These are phyloP conservation scores for Diplocarpon mali DNA, from an alignment of 2,329 filamentous ascomycete genomes.

Conservation along the genomic window DNA sequence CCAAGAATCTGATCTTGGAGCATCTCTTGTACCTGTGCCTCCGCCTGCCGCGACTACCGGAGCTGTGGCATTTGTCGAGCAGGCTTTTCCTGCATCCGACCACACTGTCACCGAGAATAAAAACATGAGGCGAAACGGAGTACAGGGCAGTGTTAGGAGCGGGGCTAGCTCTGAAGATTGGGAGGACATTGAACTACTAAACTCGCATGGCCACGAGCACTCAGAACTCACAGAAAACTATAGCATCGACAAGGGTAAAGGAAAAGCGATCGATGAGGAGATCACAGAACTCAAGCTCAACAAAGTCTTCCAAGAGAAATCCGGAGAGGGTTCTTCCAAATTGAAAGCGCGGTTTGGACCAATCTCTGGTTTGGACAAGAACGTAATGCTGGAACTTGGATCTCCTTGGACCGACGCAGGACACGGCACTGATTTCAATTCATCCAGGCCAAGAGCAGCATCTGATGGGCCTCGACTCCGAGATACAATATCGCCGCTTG, in stretches of 20 bases:
- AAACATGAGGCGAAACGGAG: background rate
- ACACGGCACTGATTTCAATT: background rate
- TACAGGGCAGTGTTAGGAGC: conserved; percentile 7
- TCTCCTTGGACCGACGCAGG: conserved; percentile 1
- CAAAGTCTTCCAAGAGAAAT: background rate
- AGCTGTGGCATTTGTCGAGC: no score
- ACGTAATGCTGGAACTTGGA: background rate
- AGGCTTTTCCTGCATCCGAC: no score
- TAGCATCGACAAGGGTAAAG: conserved; percentile 12
- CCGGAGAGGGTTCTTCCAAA: background rate
- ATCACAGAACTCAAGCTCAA: background rate
- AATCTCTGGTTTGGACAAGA: background rate
- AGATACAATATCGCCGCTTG: conserved; percentile 39
- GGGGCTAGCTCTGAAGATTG: conserved; percentile 20
- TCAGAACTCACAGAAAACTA: background rate
- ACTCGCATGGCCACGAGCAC: background rate
- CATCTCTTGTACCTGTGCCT: background rate
- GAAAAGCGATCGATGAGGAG: conserved; percentile 7
- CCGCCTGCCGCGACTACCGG: background rate
- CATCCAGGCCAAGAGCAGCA: conserved; percentile 37
- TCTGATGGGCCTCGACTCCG: conserved; percentile 44
- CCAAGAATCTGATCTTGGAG: background rate
- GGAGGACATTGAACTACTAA: conserved; percentile 12
- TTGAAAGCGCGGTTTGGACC: conserved; percentile 1
- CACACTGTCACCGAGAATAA: background rate